A percentile compares a stretch with the other conserved stretches of the same genome.
These are phyloP conservation scores for Phytophthora sojae DNA, from an alignment of 352 stramenopile species.

Conservation along the genomic window DNA sequence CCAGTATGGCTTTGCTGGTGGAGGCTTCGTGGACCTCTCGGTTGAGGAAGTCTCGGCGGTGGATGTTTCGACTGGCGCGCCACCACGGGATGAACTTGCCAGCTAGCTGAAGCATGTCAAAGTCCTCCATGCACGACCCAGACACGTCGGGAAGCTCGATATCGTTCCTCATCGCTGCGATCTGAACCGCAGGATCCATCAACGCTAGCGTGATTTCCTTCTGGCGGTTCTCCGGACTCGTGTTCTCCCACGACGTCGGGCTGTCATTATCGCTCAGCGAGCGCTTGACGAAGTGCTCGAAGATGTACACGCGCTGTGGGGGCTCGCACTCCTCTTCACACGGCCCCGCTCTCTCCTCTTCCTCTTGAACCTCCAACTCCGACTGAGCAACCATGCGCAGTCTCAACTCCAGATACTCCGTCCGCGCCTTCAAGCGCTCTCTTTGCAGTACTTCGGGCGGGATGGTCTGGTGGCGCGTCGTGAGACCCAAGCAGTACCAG, in stretches of 20 bases:
- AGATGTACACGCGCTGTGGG: constrained; percentile 50
- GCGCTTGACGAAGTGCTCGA: constrained; percentile 53
- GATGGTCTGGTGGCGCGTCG: constrained; percentile 29
- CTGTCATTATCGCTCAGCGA: constrained; percentile 38
- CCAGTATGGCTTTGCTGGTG: constrained; percentile 40
- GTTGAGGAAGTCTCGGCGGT: constrained; percentile 61
- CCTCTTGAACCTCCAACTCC: constrained; percentile 42
- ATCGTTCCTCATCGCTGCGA: constrained; percentile 62
- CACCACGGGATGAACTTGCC: constrained; percentile 70
- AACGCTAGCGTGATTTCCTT: constrained; percentile 66
- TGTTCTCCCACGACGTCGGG: constrained; percentile 50
- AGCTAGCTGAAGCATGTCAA: constrained; percentile 57
- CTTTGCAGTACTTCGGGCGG: constrained; percentile 31
- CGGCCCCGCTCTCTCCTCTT: constrained; percentile 32
- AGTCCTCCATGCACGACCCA: constrained; percentile 43
- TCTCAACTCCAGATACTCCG: constrained; percentile 45
- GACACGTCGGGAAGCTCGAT: constrained; percentile 67
- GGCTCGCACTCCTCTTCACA: constrained; percentile 22
- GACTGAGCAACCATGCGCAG: constrained; percentile 36
- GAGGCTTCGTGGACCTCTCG: constrained; percentile 58
- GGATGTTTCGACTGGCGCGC: constrained; percentile 50
- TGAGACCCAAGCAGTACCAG: constrained; percentile 63
- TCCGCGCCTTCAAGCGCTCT: constrained; percentile 45
- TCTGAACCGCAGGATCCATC: constrained; percentile 62
- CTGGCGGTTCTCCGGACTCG: constrained; percentile 44